A percentile compares a stretch with the other conserved stretches of the same genome.
Evolutionary conservation across 306 rosid species (phyloP).

Genomic region (Astragalus glycyphyllos): DNA sequence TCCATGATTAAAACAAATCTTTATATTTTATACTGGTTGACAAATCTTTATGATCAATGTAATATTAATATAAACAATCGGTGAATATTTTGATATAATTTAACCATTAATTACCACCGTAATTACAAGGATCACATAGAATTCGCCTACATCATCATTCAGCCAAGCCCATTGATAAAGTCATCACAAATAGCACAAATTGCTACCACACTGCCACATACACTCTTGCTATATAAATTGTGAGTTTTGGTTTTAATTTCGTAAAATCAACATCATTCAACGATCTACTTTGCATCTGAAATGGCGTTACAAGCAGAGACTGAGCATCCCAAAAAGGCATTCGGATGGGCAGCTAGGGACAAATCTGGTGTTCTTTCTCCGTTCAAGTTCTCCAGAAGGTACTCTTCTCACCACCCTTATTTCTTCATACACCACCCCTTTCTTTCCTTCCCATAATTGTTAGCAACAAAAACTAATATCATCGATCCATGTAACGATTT

Average conservation of each 20-base stretch:
- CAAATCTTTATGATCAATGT: no score
- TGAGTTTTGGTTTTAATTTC: not conserved
- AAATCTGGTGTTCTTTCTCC: constrained; percentile 56
- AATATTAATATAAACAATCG: no score
- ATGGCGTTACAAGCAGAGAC: constrained; percentile 40
- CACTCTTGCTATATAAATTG: not conserved
- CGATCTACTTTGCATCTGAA: not conserved
- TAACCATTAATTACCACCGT: no score
- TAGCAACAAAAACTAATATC: no score
- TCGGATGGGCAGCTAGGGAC: constrained; percentile 60
- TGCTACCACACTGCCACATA: not conserved
- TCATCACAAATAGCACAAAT: not conserved
- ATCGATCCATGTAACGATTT: not conserved
- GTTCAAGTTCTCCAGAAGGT: constrained; percentile 62
- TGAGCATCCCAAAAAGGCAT: constrained; percentile 50
- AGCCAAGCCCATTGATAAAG: not conserved
- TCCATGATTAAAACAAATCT: no score
- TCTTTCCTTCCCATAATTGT: not conserved
- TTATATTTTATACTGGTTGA: no score
- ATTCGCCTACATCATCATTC: not conserved
- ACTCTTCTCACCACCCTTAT: not conserved
- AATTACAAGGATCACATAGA: no score
- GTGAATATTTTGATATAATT: no score
- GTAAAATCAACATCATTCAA: no score
- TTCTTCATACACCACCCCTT: not conserved